Base-by-base conservation (phyloP, 305 asterid genomes). In the Fraxinus sp. region DNA sequence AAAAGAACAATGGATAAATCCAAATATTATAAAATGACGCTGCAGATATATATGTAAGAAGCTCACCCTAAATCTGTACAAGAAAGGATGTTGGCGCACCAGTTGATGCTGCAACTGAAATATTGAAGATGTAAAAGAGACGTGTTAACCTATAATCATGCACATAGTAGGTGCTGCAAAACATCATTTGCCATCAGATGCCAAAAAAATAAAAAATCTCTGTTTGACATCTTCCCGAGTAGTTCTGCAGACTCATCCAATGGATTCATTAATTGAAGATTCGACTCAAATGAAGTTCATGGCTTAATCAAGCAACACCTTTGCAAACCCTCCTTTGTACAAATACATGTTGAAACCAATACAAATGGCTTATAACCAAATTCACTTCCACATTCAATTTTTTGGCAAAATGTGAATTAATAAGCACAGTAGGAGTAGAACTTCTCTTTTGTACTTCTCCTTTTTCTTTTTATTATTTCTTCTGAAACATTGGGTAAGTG, bases 61-160 rank as follows among this genome's bases (percentile, higher is more conserved):
- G 59, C 59, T 49, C 59, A 49, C 59, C 59, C 18, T 49, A 73
- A 86, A 84, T 85, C 77, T 83, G 86, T 81, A 86, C 78, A 83
- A 18, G 80, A 87, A 71, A 46, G 90, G 88, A 8, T 80, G 90
- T 41, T 74, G 84, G 72, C 76, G 82, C 73, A 86, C 55, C 41
- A 79, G 84, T 14, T 49, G 59, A 49, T 13, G n/a, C 59, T 18
- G 59, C 59, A 49, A 49, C 59, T 49, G 59, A 49, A 49, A 49
- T 13, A 49, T 49, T 70, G 52, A 44, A 77, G 35, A 82, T 30
- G 37, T 8, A 80, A 81, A 39, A 62, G 59, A 49, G 77, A 46
- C 4, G 55, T 62, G 79, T 79, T 82, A 81, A 20, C 18, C 71
- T 36, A 73, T 14, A 44, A 16, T 46, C 14, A 39, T 5, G 3